Evolutionary conservation across 129 eudicot species (phyloP).

Genomic region (Heracleum sosnowskyi): DNA sequence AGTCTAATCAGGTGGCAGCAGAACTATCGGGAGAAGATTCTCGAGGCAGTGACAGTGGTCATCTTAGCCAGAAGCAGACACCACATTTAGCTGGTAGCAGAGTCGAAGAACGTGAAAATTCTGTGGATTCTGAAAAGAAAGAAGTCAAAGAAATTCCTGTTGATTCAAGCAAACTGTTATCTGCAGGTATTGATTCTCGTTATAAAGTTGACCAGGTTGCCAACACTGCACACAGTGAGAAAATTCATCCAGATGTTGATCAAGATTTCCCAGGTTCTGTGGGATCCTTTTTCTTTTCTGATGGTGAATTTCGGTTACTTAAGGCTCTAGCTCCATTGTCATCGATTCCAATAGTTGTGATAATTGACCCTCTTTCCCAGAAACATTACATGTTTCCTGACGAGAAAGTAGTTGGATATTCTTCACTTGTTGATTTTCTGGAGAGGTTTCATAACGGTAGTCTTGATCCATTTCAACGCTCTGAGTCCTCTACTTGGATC

Average conservation of each 20-base stretch:
- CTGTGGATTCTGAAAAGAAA: slow-evolving; percentile 15
- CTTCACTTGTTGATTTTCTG: slow-evolving; percentile 45
- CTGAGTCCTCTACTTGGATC: slow-evolving; percentile 32
- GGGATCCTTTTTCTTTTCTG: slow-evolving; percentile 68
- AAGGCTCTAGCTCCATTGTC: slow-evolving; percentile 37
- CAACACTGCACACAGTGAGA: slow-evolving; percentile 25
- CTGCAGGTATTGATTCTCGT: slow-evolving; percentile 12
- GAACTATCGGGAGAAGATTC: slow-evolving; percentile 24
- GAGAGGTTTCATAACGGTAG: slow-evolving; percentile 50
- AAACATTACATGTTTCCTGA: slow-evolving; percentile 60
- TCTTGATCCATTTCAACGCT: slow-evolving; percentile 66
- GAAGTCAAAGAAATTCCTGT: slow-evolving; percentile 21
- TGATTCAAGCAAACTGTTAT: slow-evolving; percentile 20
- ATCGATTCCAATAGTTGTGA: slow-evolving; percentile 59
- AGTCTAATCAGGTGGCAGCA: slow-evolving; percentile 23
- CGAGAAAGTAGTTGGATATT: slow-evolving; percentile 34
- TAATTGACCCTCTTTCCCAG: slow-evolving; percentile 58
- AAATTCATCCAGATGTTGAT: slow-evolving; percentile 11
- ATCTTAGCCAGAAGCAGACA: slow-evolving; percentile 20
- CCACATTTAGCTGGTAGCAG: slow-evolving; percentile 18
- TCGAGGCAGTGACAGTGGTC: slow-evolving; percentile 14
- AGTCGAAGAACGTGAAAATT: slow-evolving; percentile 14
- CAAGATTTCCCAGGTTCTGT: slow-evolving; percentile 19
- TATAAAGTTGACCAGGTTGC: slow-evolving; percentile 14
- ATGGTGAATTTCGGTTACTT: slow-evolving; percentile 58